Conservation (phyloP, 2,329 filamentous ascomycete genomes). For the Xylaria sp. region DNA sequence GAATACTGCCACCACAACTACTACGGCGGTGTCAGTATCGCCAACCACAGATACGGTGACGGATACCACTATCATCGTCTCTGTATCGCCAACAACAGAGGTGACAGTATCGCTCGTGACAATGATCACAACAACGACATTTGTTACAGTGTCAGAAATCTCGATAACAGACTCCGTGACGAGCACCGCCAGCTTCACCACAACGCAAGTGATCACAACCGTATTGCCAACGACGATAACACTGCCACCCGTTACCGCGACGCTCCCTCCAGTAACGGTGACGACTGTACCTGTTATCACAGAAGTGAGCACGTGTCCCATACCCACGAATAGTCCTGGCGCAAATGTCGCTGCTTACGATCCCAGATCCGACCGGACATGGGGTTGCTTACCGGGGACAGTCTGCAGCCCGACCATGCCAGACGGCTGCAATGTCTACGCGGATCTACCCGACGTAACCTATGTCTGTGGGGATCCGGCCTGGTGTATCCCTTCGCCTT, state of each 20-base stretch:
- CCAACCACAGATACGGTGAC: slow-evolving; percentile 44
- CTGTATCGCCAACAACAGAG: slow-evolving; percentile 32
- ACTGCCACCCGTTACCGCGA: slow-evolving; percentile 32
- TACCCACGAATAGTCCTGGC: slow-evolving; percentile 54
- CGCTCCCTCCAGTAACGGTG: slow-evolving; percentile 32
- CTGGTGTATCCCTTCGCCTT: slow-evolving; percentile 59
- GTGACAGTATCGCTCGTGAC: slow-evolving; percentile 46
- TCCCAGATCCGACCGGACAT: slow-evolving; percentile 58
- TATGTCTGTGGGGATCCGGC: slow-evolving; percentile 59
- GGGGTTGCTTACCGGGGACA: slow-evolving; percentile 64
- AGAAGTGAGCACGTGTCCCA: slow-evolving; percentile 56
- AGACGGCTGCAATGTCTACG: slow-evolving; percentile 62
- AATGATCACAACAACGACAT: slow-evolving; percentile 45
- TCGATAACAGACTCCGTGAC: slow-evolving; percentile 48
- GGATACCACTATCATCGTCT: slow-evolving; percentile 35
- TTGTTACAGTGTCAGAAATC: slow-evolving; percentile 45
- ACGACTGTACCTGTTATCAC: slow-evolving; percentile 43
- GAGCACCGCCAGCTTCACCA: slow-evolving; percentile 48
- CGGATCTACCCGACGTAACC: slow-evolving; percentile 56
- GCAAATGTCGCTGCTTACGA: slow-evolving; percentile 45
- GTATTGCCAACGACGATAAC: slow-evolving; percentile 43
- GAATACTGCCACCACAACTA: slow-evolving; percentile 26
- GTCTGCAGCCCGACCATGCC: slow-evolving; percentile 66
- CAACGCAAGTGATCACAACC: slow-evolving; percentile 43
- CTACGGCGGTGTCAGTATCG: slow-evolving; percentile 24